Percentiles rank a stretch among this genome's conserved stretches.
Evolutionary conservation across 148 eudicot genomes (phyloP).

Genomic region (Vaccinium macrocarpon): DNA sequence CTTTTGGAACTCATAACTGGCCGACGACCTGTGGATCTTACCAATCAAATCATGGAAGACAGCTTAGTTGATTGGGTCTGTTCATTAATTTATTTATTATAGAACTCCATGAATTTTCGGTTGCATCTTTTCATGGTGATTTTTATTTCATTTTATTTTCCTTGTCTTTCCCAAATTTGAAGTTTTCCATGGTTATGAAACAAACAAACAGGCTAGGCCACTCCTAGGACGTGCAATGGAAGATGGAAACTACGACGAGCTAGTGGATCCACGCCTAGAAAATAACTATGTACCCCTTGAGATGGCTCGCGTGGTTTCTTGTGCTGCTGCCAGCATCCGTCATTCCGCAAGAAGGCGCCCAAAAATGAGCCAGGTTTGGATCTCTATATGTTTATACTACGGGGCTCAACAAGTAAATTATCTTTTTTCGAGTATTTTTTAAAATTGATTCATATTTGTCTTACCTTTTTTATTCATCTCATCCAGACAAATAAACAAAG

Average conservation of each 20-base stretch:
- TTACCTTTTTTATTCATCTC: neutral
- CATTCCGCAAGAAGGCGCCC: constrained; percentile 59
- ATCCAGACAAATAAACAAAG: neutral
- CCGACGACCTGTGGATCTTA: constrained; percentile 62
- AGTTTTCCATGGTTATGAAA: neutral
- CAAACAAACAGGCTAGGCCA: constrained; percentile 36
- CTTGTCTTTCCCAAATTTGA: neutral
- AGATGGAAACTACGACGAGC: constrained; percentile 43
- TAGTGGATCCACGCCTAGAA: constrained; percentile 30
- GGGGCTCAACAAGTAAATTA: neutral
- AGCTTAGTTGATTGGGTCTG: constrained; percentile 85
- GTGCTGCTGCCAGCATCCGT: constrained; percentile 56
- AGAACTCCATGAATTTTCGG: neutral
- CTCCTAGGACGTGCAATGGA: constrained; percentile 42
- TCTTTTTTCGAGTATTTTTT: neutral
- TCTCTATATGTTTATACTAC: neutral
- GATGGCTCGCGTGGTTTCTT: constrained; percentile 55
- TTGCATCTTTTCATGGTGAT: neutral
- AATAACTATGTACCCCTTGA: constrained; percentile 37
- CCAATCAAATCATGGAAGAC: constrained; percentile 60
- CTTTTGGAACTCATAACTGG: constrained; percentile 79
- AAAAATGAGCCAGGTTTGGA: constrained; percentile 54
- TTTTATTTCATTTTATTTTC: neutral
- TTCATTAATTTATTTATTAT: neutral
- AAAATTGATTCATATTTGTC: too few relatives aligned